Evolutionary conservation across 2,329 filamentous ascomycete species (phyloP), one percentile per base, ranked within the genome.

Genomic region (Cryphonectria carpinicola): DNA sequence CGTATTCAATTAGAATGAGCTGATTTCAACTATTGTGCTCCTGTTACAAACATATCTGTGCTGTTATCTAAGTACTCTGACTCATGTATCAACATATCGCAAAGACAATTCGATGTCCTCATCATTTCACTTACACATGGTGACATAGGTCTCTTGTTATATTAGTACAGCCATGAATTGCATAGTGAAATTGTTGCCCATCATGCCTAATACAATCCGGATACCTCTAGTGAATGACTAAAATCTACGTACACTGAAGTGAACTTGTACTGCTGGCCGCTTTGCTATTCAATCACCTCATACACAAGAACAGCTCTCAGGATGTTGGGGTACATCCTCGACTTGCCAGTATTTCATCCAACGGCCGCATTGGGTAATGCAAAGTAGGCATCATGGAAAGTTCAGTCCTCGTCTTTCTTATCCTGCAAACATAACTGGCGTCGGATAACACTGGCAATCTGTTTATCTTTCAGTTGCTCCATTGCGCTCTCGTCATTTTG

Each of bases 401-500:
- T 8, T 62, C 35, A 62, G 19, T 28, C 37, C 13, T 62, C 32
- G 8, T 66, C 43, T 43, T 62, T 69, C 32, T 69, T 61, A 7
- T 71, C 61, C 67, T 66, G 37, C 17, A 71, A 28, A 32, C 60
- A 58, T 39, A 71, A 94, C 80, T 92, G 84, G 54, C 80, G 81
- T 43, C 93, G 88, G 75, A 95, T 89, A 79, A 87, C 90, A 79
- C 93, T 90, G 22, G 89, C 89, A 76, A 95, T 93, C 79, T 92
- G 84, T 80, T 93, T 90, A 78, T 96, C 93, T 83, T 95, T 95
- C 75, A 91, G 91, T 82, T 97, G 93, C 82, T 97, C 93, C 25
- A 89, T 78, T 8, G 93, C 93, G 68, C 81, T 85, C 81, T 92
- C 92, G 78, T 93, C 92, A 82, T 87, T 84, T 82, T 96, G 93